Evolutionary conservation across 169 alveolate genomes (phyloP).

Genomic region (Cryptosporidium tyzzeri): DNA sequence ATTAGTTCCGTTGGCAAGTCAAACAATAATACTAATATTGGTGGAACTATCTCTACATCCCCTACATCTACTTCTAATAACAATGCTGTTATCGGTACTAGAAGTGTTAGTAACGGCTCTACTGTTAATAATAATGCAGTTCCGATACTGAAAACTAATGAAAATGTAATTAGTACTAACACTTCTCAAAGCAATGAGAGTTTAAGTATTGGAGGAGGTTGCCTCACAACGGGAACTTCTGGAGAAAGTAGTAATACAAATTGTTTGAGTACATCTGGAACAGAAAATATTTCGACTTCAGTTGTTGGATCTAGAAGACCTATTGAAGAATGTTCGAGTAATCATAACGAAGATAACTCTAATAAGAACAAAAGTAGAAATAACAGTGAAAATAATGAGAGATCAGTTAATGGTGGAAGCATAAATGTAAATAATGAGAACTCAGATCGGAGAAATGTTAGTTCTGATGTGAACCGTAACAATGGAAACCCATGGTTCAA

Average conservation of each 20-base stretch:
- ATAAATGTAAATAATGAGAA: not conserved
- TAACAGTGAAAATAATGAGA: not conserved
- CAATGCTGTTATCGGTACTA: not conserved
- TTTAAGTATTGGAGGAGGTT: not conserved
- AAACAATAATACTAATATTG: not conserved
- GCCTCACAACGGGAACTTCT: not conserved
- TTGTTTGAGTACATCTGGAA: not conserved
- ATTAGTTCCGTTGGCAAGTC: not conserved
- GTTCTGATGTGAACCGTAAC: constrained; percentile 5
- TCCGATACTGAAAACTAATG: not conserved
- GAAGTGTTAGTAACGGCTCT: not conserved
- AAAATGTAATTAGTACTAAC: no score
- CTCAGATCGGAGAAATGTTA: not conserved
- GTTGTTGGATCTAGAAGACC: not conserved
- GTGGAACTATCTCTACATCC: not conserved
- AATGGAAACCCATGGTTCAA: constrained; percentile 47
- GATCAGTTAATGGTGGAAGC: not conserved
- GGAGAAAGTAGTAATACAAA: not conserved
- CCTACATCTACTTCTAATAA: not conserved
- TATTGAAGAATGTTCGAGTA: not conserved
- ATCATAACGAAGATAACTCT: not conserved
- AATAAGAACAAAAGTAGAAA: not conserved
- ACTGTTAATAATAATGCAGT: not conserved
- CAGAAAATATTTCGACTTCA: not conserved
- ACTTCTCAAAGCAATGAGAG: not conserved